Evolutionary conservation across 495 filamentous ascomycete species (phyloP), one percentile per base, ranked within the genome.

Genomic region (Annulohypoxylon bovei): DNA sequence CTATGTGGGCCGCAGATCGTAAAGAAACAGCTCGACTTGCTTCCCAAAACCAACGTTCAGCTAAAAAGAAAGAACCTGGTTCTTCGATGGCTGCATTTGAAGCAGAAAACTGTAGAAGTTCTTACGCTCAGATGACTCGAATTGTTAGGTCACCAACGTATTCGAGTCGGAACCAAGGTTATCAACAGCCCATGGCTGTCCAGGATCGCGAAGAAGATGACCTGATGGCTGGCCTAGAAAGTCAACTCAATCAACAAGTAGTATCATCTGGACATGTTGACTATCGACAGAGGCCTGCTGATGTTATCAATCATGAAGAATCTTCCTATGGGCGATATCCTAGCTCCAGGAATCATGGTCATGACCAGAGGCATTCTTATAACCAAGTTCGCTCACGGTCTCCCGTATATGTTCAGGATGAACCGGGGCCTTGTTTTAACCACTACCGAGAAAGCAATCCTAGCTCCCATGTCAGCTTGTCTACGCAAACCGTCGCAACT

Each of bases 1-100:
- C 70, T n/a, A 77, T 72, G 70, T 79, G 76, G 77, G 75, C 75
- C 28, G 67, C 73, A 42, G 67, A 77, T 2, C 73, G 75, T 9
- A 62, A 11, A 12, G 73, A 71, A 12, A 52, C 63, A 6, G 65
- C 67, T 6, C 65, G 72, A 0, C 37, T 64, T 65, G 47, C 67
- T 65, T 70, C 67, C 9, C 55, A 23, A 33, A 65, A 33, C n/a
- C 60, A 64, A 6, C 54, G 12, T 52, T 14, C 27, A 35, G 9
- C 28, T 18, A 16, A 35, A 37, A n/a, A 35, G 28, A 37, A 30
- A 30, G 55, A 65, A 14, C 9, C 54, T 32, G n/a, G 30, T 6
- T 14, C 11, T 4, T 25, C 28, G 6, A 44, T 4, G 5, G n/a
- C 39, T 14, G 40, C 14, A 12, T n/a, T 30, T 23, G 44, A 22